These are phyloP conservation scores for Cenchrus americanus DNA, from an alignment of 176 grass and related monocot species.

Conservation along the genomic window DNA sequence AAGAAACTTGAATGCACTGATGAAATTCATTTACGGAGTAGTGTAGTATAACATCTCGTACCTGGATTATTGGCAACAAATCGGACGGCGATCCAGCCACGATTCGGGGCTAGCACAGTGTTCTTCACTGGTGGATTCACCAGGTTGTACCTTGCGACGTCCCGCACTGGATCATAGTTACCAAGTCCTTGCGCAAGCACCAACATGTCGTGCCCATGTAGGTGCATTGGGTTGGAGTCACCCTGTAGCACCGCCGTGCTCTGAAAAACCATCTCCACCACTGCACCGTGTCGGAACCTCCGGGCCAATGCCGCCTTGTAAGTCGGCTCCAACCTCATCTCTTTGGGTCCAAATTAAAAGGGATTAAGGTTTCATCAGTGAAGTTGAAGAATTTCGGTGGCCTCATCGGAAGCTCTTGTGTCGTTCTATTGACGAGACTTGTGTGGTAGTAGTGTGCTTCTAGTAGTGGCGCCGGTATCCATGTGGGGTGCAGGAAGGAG, in stretches of 20 bases:
- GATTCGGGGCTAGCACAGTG: constrained; percentile 18
- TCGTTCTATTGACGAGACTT: too few species aligned
- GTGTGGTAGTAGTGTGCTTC: neutral
- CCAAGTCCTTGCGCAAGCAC: constrained; percentile 49
- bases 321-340: neutral
- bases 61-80: constrained; percentile 54
- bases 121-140: constrained; percentile 35
- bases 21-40: too few species aligned
- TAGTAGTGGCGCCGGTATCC: neutral
- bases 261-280: constrained; percentile 42
- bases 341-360: neutral
- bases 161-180: constrained; percentile 38
- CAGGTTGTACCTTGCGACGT: constrained; percentile 36
- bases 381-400: neutral
- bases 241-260: neutral
- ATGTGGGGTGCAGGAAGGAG: neutral
- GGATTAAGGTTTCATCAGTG: neutral
- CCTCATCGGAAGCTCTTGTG: neutral
- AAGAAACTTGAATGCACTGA: too few species aligned
- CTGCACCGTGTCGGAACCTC: neutral
- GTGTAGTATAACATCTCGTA: too few species aligned
- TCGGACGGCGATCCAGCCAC: constrained; percentile 24
- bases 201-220: constrained; percentile 36
- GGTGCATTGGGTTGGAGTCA: constrained; percentile 20
- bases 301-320: neutral